Evolutionary conservation across 1,284 basidiomycete genomes (phyloP).

Genomic region (Boletus semigastroideus): DNA sequence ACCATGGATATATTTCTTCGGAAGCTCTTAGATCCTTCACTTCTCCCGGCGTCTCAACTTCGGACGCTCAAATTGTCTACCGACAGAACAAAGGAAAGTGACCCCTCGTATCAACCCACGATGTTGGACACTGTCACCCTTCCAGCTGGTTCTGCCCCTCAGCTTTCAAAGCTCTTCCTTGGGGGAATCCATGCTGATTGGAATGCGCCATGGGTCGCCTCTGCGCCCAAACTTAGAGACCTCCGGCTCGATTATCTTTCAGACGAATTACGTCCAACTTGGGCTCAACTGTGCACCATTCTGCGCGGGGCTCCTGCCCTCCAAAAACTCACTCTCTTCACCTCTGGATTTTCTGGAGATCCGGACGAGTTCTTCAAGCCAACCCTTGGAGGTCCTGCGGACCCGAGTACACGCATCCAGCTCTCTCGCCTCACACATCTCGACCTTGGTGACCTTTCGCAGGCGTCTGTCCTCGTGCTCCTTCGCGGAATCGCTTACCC

Average conservation of each 20-base stretch:
- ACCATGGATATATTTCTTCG: slow-evolving; percentile 47
- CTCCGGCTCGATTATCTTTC: slow-evolving; percentile 58
- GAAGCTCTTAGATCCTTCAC: slow-evolving; percentile 36
- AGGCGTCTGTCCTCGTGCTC: slow-evolving; percentile 43
- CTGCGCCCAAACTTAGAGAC: slow-evolving; percentile 38
- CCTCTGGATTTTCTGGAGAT: slow-evolving; percentile 40
- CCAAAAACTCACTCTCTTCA: slow-evolving; percentile 44
- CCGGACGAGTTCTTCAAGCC: slow-evolving; percentile 34
- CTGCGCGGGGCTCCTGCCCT: slow-evolving; percentile 44
- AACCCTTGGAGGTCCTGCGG: slow-evolving; percentile 17
- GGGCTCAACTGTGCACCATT: slow-evolving; percentile 46
- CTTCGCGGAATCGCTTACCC: slow-evolving; percentile 50
- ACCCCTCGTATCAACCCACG: slow-evolving; percentile 40
- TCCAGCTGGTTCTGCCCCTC: slow-evolving; percentile 57
- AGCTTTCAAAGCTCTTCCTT: slow-evolving; percentile 44
- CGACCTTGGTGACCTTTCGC: slow-evolving; percentile 47
- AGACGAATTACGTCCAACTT: slow-evolving; percentile 56
- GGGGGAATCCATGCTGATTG: slow-evolving; percentile 70
- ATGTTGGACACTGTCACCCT: slow-evolving; percentile 41
- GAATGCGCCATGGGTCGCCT: slow-evolving; percentile 44
- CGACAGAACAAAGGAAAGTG: slow-evolving; percentile 45
- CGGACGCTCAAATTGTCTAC: slow-evolving; percentile 50
- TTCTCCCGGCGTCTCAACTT: slow-evolving; percentile 48
- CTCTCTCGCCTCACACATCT: slow-evolving; percentile 50
- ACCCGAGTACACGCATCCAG: slow-evolving; percentile 38